Base-by-base conservation (phyloP, 1,284 basidiomycete genomes). In the Wolfiporia cocos region DNA sequence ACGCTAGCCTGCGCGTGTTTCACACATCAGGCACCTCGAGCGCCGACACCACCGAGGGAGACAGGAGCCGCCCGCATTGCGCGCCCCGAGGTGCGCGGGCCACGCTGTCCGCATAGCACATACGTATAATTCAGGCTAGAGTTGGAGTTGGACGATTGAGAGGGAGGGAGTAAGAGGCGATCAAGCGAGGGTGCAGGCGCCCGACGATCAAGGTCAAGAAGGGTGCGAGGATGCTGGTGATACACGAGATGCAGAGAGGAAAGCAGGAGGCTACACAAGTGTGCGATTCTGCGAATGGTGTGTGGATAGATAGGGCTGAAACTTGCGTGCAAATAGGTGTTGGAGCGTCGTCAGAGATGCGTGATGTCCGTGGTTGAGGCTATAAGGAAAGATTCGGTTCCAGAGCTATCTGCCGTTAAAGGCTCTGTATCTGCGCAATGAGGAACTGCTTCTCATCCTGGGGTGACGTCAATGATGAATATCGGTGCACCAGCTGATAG, bases 371-470 rank as follows among this genome's bases (percentile, higher is more conserved):
- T n/a, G 17, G 29, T n/a, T 14, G 19, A 4, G 12, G 22, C 5
- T 10, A 18, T 10, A 21, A 18, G 2, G 38, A 9, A 10, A 17
- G 11, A 28, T 28, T 24, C 12, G 11, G 19, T 28, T n/a, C n/a
- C n/a, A n/a, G n/a, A n/a, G n/a, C n/a, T n/a, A n/a, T n/a, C n/a
- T n/a, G n/a, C n/a, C n/a, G 3, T 77, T 67, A 89, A 42, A 89
- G 74, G 48, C 69, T 73, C 64, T 89, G 81, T 49, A 90, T 95
- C 65, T 97, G 93, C 26, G 81, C 82, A 52, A 96, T 92, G 52
- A 96, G 74, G 71, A 96, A 97, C 55, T 93, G 89, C 61, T 97
- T 97, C 77, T 97, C 93, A 65, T 97, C 93, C 82, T 84, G 57
- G 22, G 43, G 24, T 19, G 42, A 37, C 24, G n/a, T 46, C 23